Evolutionary conservation across 148 eudicot species (phyloP).

Genomic region (Bassia scoparia): DNA sequence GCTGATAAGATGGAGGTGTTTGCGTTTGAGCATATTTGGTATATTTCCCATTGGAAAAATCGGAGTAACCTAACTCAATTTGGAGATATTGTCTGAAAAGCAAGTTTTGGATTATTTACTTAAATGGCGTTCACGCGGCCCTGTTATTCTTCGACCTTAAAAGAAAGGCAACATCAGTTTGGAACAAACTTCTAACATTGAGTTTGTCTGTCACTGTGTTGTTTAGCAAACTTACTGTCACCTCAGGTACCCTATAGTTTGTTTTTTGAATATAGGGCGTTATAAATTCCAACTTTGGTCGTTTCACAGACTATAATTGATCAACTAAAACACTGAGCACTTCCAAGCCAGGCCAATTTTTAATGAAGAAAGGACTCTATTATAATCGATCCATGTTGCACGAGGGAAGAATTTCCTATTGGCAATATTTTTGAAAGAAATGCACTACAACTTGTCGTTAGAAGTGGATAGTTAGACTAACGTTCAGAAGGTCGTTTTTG

Average conservation of each 20-base stretch:
- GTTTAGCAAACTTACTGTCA: not conserved
- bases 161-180: no score
- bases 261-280: not conserved
- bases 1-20: constrained; percentile 80
- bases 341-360: not conserved
- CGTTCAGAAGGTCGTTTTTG: not conserved
- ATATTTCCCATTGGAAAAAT: constrained; percentile 88
- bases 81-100: not conserved
- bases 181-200: not conserved
- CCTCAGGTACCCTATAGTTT: not conserved
- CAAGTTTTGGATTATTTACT: no score
- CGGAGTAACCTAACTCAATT: constrained; percentile 45
- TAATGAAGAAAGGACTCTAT: not conserved
- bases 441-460: not conserved
- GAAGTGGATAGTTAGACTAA: no score
- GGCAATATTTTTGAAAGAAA: not conserved
- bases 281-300: not conserved
- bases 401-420: not conserved
- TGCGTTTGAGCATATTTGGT: constrained; percentile 96
- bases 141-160: not conserved
- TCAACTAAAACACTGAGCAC: not conserved
- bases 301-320: not conserved
- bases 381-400: not conserved
- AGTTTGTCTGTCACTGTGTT: not conserved
- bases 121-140: no score